These are phyloP conservation scores for Lactifluus hygrophoroides DNA, from an alignment of 768 basidiomycete genomes.

Conservation along the genomic window DNA sequence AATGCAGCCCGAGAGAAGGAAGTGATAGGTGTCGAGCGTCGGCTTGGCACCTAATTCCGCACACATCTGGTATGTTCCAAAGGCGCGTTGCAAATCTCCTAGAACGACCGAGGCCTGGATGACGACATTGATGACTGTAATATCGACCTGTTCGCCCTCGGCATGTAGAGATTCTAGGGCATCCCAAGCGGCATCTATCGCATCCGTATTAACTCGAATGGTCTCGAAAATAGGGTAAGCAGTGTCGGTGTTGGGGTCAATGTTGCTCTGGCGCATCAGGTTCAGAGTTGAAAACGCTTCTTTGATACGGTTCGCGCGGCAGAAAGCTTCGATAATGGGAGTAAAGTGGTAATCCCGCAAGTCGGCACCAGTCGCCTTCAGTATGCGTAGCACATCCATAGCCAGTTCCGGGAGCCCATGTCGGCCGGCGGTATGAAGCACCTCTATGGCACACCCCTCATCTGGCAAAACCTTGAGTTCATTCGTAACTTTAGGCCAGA, in stretches of 20 bases:
- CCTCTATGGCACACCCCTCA: slow-evolving; percentile 63
- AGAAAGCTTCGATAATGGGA: slow-evolving; percentile 68
- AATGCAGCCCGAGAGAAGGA: slow-evolving; percentile 59
- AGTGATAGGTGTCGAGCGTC: slow-evolving; percentile 57
- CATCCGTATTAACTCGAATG: slow-evolving; percentile 40
- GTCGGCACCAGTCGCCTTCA: slow-evolving; percentile 40
- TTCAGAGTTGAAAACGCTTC: slow-evolving; percentile 55
- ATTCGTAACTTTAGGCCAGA: slow-evolving; percentile 54
- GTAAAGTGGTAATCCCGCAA: slow-evolving; percentile 70
- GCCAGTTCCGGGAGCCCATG: slow-evolving; percentile 65
- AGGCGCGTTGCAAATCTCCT: slow-evolving; percentile 64
- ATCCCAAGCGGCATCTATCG: slow-evolving; percentile 56
- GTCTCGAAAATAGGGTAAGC: slow-evolving; percentile 43
- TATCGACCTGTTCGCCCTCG: slow-evolving; percentile 44
- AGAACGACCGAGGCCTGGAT: slow-evolving; percentile 52
- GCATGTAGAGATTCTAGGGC: slow-evolving; percentile 52
- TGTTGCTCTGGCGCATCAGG: slow-evolving; percentile 47
- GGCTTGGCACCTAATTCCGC: slow-evolving; percentile 47
- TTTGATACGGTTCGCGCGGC: slow-evolving; percentile 44
- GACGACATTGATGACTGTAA: slow-evolving; percentile 55
- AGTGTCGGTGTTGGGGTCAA: slow-evolving; percentile 44
- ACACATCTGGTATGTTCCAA: slow-evolving; percentile 66
- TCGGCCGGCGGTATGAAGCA: slow-evolving; percentile 67
- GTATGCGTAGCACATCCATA: slow-evolving; percentile 48
- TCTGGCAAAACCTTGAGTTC: slow-evolving; percentile 50